Conservation (phyloP, 2,329 filamentous ascomycete genomes). For the Alternaria solani region DNA sequence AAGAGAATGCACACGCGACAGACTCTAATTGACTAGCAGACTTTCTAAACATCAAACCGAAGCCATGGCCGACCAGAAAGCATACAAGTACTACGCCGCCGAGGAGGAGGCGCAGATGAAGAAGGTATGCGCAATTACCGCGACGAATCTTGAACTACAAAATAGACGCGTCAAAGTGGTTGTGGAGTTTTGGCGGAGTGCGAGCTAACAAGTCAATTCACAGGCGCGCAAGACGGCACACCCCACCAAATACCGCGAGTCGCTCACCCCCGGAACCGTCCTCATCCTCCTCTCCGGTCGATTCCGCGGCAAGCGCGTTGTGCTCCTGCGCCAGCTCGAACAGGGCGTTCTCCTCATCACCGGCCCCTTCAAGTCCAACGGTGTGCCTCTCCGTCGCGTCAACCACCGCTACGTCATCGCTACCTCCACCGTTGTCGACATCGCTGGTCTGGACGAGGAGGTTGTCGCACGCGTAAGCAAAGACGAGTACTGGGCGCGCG, state of each 20-base stretch:
- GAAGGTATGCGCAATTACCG: conserved; percentile 75
- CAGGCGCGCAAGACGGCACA: conserved; percentile 94
- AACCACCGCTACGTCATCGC: conserved; percentile 94
- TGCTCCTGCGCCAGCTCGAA: conserved; percentile 94
- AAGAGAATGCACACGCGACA: neutral
- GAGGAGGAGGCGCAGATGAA: conserved; percentile 88
- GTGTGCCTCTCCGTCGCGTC: conserved; percentile 91
- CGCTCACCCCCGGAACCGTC: conserved; percentile 91
- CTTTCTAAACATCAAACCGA: neutral
- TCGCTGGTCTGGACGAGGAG: conserved; percentile 77
- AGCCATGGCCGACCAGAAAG: conserved; percentile 69
- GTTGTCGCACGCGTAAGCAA: conserved; percentile 77
- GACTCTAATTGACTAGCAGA: conserved; percentile 15
- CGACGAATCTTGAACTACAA: neutral
- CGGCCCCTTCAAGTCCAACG: conserved; percentile 99
- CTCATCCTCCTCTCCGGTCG: conserved; percentile 98
- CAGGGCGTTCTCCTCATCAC: conserved; percentile 98
- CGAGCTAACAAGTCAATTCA: conserved; percentile 26
- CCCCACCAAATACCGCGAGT: conserved; percentile 84
- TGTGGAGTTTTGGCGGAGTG: neutral
- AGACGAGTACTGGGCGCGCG: conserved; percentile 92
- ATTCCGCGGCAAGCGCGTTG: conserved; percentile 99
- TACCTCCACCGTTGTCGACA: conserved; percentile 82
- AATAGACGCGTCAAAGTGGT: neutral
- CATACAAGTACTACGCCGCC: conserved; percentile 97